Evolutionary conservation across 305 asterid species (phyloP), one percentile per base, ranked within the genome.

Genomic region (Coffea humblotiana): DNA sequence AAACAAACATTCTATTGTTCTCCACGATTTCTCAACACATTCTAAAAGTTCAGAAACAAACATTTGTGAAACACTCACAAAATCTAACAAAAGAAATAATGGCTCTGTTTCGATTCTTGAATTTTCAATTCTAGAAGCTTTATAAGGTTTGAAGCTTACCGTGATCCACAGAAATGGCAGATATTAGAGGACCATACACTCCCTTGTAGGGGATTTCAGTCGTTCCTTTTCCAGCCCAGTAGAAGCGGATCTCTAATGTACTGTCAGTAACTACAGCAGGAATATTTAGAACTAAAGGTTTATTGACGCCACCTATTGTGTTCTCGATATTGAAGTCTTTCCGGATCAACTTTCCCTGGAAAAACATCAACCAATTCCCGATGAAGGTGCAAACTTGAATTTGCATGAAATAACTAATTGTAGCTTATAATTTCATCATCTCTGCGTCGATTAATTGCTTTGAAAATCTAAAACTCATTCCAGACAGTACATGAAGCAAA

Each of bases 201-300:
- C 89, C 89, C 74, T 60, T 77, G 11, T 4, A 2, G 12, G 89
- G 87, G 43, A 84, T 25, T 6, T 52, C 75, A 18, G 23, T 56
- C 16, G 89, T 86, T 69, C 87, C 86, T 71, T 86, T 86, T 11
- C 93, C 90, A 60, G 93, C 93, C 95, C 95, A 91, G 54, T 83
- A 85, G 81, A 91, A 83, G 29, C 88, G 89, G 60, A 91, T 89
- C 60, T 89, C 90, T 79, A 91, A 82, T 1, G 85, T 83, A 56
- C 25, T 63, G 49, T 83, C 81, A 21, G 71, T 48, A 40, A 87
- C 87, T 47, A 60, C 72, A 13, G 82, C 83, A 71, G 51, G 29
- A 75, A 79, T 72, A 12, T 0, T 19, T 29, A 1, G 69, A 23
- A 78, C 48, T 7, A 75, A 18, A 40, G 82, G 83, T 80, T 75